Conservation (phyloP, 768 basidiomycete species). For the Daedaleopsis nitida region DNA sequence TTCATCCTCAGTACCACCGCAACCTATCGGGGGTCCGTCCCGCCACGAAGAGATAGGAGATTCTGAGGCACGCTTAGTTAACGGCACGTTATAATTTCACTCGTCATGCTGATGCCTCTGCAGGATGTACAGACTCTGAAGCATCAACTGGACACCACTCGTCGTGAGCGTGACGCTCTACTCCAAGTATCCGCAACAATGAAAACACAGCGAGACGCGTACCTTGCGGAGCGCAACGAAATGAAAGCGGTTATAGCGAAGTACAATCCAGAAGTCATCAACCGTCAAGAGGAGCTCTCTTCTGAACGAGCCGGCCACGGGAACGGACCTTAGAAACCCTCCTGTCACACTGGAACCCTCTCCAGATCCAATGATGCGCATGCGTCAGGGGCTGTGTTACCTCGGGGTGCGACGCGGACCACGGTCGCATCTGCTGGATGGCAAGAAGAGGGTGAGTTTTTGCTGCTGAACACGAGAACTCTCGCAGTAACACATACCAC, state of each 20-base stretch:
- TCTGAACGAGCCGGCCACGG: not conserved
- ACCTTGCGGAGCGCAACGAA: not conserved
- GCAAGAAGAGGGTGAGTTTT: not conserved
- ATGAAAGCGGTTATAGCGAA: not conserved
- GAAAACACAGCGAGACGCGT: not conserved
- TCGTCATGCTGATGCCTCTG: not conserved
- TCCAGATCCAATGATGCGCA: not conserved
- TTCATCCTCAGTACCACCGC: too few species aligned
- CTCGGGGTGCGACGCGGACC: not conserved
- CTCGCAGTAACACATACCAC: not conserved
- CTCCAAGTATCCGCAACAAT: not conserved
- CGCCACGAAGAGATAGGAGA: too few species aligned
- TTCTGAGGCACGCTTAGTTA: too few species aligned
- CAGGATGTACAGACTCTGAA: not conserved
- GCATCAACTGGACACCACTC: not conserved
- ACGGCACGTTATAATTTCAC: too few species aligned
- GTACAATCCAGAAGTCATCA: slow-evolving; percentile 1
- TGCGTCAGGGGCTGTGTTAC: not conserved
- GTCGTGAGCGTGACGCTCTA: not conserved
- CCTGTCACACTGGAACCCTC: not conserved
- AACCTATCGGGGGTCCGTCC: too few species aligned
- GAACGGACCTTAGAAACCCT: not conserved
- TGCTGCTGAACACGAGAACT: too few species aligned
- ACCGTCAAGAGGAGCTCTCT: not conserved
- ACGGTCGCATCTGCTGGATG: not conserved